Base-by-base conservation (phyloP, 306 rosid species). In the Carpinus viminea region DNA sequence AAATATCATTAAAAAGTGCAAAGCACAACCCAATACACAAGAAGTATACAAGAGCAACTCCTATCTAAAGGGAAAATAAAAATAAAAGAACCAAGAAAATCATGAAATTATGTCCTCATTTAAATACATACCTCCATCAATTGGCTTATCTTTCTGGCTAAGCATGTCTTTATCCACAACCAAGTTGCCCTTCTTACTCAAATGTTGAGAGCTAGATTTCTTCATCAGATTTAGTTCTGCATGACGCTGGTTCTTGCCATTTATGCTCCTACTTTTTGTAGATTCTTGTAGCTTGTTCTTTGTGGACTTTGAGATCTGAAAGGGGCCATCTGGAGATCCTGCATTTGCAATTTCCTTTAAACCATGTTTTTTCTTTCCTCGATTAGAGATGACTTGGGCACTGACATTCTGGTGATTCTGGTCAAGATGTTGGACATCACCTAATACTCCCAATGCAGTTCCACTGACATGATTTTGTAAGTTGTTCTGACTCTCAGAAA, bases 331-430 rank as follows among this genome's bases (percentile, higher is more conserved):
- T 31, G 82, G 61, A 73, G 72, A 72, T 73, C 87, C 86, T 26
- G 82, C 51, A 76, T 83, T 79, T 26, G 70, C 68, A 80, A 54
- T 81, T 75, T 83, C 91, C 83, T 82, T 90, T 43, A 64, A 59
- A 73, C 73, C 74, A 59, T 47, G 74, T 79, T 83, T 84, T 87
- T 81, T 89, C 88, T 83, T 94, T 77, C 83, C 85, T 78, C 57
- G 83, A 75, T 78, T 83, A 72, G 77, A 61, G 72, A 80, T 50
- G 41, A 79, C 62, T 78, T 81, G 80, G 70, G 80, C 82, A 73
- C 76, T 79, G 62, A 78, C 53, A 48, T 65, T 87, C 28, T 74
- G 81, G 75, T 56, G 34, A 78, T 82, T 85, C 26, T 57, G 73
- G 55, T 89, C 91, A 74, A 61, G 55, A 62, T 79, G 89, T 28